Evolutionary conservation across 2,329 filamentous ascomycete species (phyloP), one percentile per base, ranked within the genome.

Genomic region (Cercospora zeae-maydis): DNA sequence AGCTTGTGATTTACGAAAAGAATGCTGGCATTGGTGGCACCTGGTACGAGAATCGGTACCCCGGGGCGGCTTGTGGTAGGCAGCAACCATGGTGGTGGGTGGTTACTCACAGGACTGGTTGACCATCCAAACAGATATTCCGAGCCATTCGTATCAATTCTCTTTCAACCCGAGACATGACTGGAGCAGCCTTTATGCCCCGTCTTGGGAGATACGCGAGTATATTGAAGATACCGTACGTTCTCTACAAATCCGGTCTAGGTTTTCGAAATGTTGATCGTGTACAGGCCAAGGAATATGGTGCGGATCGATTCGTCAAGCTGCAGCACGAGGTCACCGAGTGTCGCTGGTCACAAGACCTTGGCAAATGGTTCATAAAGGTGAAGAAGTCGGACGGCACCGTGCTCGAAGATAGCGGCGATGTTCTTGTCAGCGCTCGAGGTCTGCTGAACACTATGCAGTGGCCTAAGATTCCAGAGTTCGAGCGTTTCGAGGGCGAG

Each of bases 1-100:
- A 77, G 2, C 65, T 79, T 13, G 72, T 75, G 13, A 77, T 78
- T 6, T 79, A 79, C 52, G 78, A 79, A 63, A 79, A 79, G 73
- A 79, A 80, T 64, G 74, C 68, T 7, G 77, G 77, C 2, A 71
- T 79, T 16, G 77, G 61, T 33, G 61, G 61, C 21, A 57, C 61
- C 39, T 69, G 77, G 77, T 79, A 72, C 31, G 77, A 78, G 66
- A 78, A 74, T 54, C 75, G 75, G 63, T 80, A 79, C 61, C 73
- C 78, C 1, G 78, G 78, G 3, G 79, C 78, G 39, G 78, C 78
- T 13, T 80, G 78, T 59, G 61, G 56, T 58, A n/a, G 9, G 30
- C 6, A 10, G 14, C 27, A 27, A 31, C 5, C 14, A 19, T 36
- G 51, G 36, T 13, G 11, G 8, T 39, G n/a, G 36, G 4, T 16